Evolutionary conservation across 2,329 filamentous ascomycete species (phyloP), one percentile per base, ranked within the genome.

Genomic region (Dactylellina sp.): DNA sequence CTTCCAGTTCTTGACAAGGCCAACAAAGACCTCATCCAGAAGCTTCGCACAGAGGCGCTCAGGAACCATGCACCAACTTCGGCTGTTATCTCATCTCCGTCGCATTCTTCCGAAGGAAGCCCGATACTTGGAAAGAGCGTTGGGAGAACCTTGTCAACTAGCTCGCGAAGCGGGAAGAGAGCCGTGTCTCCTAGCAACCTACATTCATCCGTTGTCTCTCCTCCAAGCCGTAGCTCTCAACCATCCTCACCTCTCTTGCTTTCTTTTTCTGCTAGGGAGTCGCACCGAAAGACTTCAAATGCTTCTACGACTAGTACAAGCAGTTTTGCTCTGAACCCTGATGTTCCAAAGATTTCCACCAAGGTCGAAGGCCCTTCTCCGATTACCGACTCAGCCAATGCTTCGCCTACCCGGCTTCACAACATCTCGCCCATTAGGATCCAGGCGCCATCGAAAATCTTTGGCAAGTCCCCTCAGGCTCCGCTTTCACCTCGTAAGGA

Each of bases 11-110:
- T 99, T 16, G 95, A 98, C 79, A 98, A 97, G 81, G 95, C 95
- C 62, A 99, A 99, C 82, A 99, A 99, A 80, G 95, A 99, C 79
- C 93, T 98, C 28, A 97, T 99, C 32, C 93, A 98, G 79, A 98
- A 98, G 81, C 84, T 99, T 66, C 89, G 93, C 9, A 92, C 93
- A 20, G 93, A 98, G 81, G 93, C 95, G 1, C 86, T 97, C 83
- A 93, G 89, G 78, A 85, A 85, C 37, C 87, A 89, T 77, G 84
- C 85, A 74, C 87, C 88, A 76, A 81, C 82, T 12, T 79, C 83
- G 2, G 80, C 81, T 40, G 84, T 84, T 12, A 75, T 75, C 44
- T 75, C 77, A 12, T 71, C 77, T 24, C 77, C 77, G n/a, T 78
- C 78, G 5, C 78, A 77, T 35, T 77, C 78, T 18, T 71, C 75